These are phyloP conservation scores for Diplotaxis tenuifolia DNA, from an alignment of 345 rosid genomes.

Conservation along the genomic window DNA sequence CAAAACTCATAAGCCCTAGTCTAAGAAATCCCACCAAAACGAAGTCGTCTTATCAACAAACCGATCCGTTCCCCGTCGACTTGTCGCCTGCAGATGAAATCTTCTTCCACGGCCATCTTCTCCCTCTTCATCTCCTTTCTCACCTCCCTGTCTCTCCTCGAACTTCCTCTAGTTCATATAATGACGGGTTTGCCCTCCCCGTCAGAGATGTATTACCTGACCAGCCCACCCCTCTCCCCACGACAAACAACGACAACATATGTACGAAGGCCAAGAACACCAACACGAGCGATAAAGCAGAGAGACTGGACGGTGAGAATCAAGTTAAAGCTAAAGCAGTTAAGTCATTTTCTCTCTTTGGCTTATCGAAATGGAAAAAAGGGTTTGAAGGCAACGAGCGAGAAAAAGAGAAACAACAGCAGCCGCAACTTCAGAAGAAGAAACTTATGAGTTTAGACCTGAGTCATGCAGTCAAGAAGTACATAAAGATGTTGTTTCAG, in stretches of 20 bases:
- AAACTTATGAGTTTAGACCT: conserved; percentile 57
- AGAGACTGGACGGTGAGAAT: conserved; percentile 20
- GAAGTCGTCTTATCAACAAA: conserved; percentile 39
- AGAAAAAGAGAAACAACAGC: conserved; percentile 40
- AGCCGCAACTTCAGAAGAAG: conserved; percentile 49
- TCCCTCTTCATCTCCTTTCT: conserved; percentile 86
- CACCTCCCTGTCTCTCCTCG: conserved; percentile 81
- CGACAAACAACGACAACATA: conserved; percentile 26
- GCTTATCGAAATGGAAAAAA: conserved; percentile 54
- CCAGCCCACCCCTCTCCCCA: conserved; percentile 14
- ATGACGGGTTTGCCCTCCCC: conserved; percentile 65
- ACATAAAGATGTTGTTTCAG: conserved; percentile 56
- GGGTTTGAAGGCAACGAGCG: conserved; percentile 44
- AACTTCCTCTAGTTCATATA: conserved; percentile 61
- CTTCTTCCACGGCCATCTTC: conserved; percentile 96
- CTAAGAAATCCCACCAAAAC: conserved; percentile 30
- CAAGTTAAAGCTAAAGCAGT: conserved; percentile 40
- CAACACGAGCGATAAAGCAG: neutral
- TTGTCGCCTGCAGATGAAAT: conserved; percentile 93
- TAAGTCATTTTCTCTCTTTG: conserved; percentile 73
- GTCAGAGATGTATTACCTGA: conserved; percentile 40
- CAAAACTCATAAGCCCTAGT: conserved; percentile 34
- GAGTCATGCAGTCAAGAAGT: conserved; percentile 56
- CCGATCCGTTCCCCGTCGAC: conserved; percentile 66
- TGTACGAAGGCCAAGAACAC: neutral